Conservation (phyloP, 345 rosid species). For the Noccaea caerulescens region DNA sequence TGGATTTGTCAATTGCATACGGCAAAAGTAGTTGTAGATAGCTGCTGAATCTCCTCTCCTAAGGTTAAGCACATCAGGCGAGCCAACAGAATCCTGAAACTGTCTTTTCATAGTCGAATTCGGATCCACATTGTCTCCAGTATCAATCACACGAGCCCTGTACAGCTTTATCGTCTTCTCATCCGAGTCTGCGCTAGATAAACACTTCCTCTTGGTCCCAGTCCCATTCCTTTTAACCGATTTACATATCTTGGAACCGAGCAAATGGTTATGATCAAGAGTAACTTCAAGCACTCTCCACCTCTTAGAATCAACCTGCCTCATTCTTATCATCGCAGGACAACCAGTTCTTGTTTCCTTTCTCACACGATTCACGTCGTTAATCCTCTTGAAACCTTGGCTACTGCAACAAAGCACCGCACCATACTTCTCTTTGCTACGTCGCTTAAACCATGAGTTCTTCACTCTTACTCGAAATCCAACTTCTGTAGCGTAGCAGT, state of each 20-base stretch:
- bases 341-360: conserved; percentile 85
- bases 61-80: conserved; percentile 52
- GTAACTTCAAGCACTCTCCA: conserved; percentile 72
- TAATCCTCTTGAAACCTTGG: conserved; percentile 74
- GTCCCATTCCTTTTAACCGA: conserved; percentile 51
- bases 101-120: conserved; percentile 45
- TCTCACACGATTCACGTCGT: conserved; percentile 65
- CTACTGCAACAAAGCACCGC: conserved; percentile 83
- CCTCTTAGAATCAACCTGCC: conserved; percentile 73
- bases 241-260: conserved; percentile 54
- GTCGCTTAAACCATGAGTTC: conserved; percentile 86
- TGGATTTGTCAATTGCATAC: conserved; percentile 69
- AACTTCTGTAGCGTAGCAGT: conserved; percentile 70
- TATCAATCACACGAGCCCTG: conserved; percentile 59
- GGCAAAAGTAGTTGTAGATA: conserved; percentile 63
- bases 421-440: conserved; percentile 73
- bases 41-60: conserved; percentile 63
- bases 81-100: conserved; percentile 39
- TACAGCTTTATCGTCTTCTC: conserved; percentile 62
- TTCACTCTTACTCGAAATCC: conserved; percentile 82
- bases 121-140: conserved; percentile 49
- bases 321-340: conserved; percentile 79
- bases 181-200: conserved; percentile 57
- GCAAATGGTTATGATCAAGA: conserved; percentile 74
- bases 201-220: conserved; percentile 57